These are phyloP conservation scores for Podaxis mareebaensis DNA, from an alignment of 768 basidiomycete genomes.

Conservation along the genomic window DNA sequence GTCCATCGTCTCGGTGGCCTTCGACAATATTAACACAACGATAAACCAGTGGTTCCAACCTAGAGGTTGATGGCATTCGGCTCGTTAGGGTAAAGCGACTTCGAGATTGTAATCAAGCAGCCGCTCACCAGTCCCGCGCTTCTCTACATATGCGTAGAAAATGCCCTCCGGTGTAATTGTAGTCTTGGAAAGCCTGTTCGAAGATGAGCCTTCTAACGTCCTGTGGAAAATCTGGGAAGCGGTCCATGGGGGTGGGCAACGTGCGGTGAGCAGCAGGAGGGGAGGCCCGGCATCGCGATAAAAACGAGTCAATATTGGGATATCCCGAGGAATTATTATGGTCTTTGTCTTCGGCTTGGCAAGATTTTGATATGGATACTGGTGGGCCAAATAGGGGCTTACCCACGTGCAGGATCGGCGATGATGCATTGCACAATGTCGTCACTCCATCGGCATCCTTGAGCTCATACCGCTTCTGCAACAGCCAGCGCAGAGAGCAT, in stretches of 20 bases:
- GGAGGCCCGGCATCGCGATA: neutral
- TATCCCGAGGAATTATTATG: neutral
- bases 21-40: conserved; percentile 2
- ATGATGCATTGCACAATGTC: neutral
- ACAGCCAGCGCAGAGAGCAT: neutral
- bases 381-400: neutral
- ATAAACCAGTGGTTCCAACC: conserved; percentile 4
- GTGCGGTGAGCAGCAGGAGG: neutral
- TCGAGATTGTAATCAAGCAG: neutral
- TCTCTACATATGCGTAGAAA: conserved; percentile 1
- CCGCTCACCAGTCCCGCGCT: neutral
- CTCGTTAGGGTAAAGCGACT: too few species aligned
- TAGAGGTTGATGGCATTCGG: neutral
- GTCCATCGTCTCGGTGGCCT: neutral
- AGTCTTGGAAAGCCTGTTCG: conserved; percentile 1
- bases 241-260: neutral
- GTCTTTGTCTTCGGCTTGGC: neutral
- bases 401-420: neutral
- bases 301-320: neutral
- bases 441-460: neutral
- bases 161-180: conserved; percentile 1
- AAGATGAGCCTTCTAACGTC: conserved; percentile 3
- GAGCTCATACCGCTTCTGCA: too few species aligned
- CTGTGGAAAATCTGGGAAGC: conserved; percentile 1
- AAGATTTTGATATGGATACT: neutral